Evolutionary conservation across 768 basidiomycete species (phyloP), one percentile per base, ranked within the genome.

Genomic region (Royoungia palumana): DNA sequence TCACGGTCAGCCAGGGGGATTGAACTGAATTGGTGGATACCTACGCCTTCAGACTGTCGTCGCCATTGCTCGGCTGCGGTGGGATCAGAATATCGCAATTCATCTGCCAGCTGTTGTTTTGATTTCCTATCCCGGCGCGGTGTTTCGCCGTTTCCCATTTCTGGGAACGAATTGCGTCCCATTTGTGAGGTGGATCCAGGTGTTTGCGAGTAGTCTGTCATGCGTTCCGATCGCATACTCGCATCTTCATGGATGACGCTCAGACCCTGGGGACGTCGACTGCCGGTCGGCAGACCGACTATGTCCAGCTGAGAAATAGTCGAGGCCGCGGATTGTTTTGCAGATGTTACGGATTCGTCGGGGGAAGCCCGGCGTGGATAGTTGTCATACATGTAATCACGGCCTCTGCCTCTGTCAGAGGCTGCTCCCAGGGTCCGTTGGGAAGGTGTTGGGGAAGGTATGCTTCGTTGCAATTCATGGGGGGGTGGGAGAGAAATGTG

Each of bases 401-500:
- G 59, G 24, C 28, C 37, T 38, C 57, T 54, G 20, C 51, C 36
- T 28, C 60, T 54, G 30, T 68, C 67, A 2, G 56, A 42, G 24
- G 46, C 11, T 6, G 36, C 55, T 12, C 50, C 65, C 32, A 55
- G 12, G 3, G 56, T 59, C 14, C 17, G 63, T 19, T 61, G 63
- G 36, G 63, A 69, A 9, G 57, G 63, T 4, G 63, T 54, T 7
- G 65, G 61, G 22, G 67, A 69, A 17, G 65, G 51, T 22, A 65
- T 50, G 34, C 4, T 48, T 30, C 61, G 62, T 16, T 65, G 69
- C 17, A 80, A 51, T 49, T 73, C 78, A 46, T 80, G 75, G 1
- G 80, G 80, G 17, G 79, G 73, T 6, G 78, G 78, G n/a, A 81
- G 64, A 5, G 62, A 51, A 16, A 78, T 77, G 17, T 66, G 60